These are phyloP conservation scores for Fusarium subtropicale DNA, from an alignment of 2,329 filamentous ascomycete genomes.

Conservation along the genomic window DNA sequence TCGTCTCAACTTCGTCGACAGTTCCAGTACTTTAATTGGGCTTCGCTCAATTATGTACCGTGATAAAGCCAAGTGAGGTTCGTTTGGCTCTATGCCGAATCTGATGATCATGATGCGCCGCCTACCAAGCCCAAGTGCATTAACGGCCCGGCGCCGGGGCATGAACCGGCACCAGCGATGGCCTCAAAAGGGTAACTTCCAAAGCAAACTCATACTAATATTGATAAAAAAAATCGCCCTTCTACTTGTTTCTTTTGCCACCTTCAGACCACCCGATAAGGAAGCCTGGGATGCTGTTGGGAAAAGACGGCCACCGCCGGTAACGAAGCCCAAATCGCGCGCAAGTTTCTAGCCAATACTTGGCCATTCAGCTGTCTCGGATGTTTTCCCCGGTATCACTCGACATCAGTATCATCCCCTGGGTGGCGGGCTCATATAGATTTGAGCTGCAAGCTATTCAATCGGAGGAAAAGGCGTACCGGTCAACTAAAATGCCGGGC, in stretches of 20 bases:
- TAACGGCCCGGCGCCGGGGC: constrained; percentile 22
- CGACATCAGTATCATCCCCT: background rate
- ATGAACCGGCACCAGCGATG: constrained; percentile 11
- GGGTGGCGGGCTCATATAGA: constrained; percentile 18
- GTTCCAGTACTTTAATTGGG: background rate
- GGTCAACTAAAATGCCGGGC: constrained; percentile 9
- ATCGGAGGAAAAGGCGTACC: background rate
- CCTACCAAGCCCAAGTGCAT: background rate
- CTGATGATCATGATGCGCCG: constrained; percentile 3
- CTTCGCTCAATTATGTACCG: background rate
- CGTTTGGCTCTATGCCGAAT: constrained; percentile 5
- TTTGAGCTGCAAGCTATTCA: background rate
- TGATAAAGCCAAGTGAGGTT: background rate
- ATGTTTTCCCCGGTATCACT: constrained; percentile 6
- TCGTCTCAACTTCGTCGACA: background rate
- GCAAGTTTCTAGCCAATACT: constrained; percentile 1
- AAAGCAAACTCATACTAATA: background rate
- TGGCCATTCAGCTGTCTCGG: constrained; percentile 5
- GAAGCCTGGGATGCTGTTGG: background rate
- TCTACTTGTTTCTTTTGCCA: background rate
- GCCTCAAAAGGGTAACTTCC: constrained; percentile 1
- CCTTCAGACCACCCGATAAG: background rate
- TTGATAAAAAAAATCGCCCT: too few species aligned
- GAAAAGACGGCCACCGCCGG: constrained; percentile 22
- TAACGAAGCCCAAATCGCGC: constrained; percentile 3